phyloP scores from a whole-genome alignment of 2,329 filamentous ascomycete genomes.

The Microsporum canis region DNA sequence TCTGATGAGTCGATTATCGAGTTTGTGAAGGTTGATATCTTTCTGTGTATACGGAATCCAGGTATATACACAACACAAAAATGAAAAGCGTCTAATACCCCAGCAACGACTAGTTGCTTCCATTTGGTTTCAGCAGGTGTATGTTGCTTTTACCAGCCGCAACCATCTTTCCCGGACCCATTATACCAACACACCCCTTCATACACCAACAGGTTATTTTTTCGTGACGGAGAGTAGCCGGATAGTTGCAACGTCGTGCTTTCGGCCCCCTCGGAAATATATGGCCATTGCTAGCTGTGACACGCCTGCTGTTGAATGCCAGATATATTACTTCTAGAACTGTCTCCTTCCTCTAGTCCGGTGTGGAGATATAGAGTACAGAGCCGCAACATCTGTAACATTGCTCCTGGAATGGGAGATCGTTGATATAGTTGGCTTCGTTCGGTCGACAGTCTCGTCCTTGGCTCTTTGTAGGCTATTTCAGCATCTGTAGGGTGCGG shows the following conservation, averaged over 20 bases:
- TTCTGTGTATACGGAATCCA: conserved; percentile 10
- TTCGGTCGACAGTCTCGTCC: not conserved
- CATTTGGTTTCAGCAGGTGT: not conserved
- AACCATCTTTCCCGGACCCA: not conserved
- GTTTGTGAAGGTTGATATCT: conserved; percentile 25
- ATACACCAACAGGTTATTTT: not conserved
- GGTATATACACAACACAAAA: not conserved
- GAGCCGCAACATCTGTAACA: not conserved
- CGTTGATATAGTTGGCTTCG: too few relatives aligned
- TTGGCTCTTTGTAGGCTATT: not conserved
- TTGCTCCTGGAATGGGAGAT: not conserved
- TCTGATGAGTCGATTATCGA: conserved; percentile 20
- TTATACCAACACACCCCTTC: not conserved
- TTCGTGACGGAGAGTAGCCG: not conserved
- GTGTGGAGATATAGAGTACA: not conserved
- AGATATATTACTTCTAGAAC: not conserved
- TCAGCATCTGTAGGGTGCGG: not conserved
- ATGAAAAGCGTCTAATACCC: not conserved
- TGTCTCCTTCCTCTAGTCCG: not conserved
- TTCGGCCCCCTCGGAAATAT: not conserved
- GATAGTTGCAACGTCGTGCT: not conserved
- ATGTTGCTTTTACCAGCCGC: not conserved
- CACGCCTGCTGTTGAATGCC: not conserved
- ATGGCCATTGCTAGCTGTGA: not conserved
- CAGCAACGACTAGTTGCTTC: not conserved